Percentiles rank a stretch among this genome's conserved stretches.
These are phyloP conservation scores for Tricholoma sp. DNA, from an alignment of 768 basidiomycete genomes.

Conservation along the genomic window DNA sequence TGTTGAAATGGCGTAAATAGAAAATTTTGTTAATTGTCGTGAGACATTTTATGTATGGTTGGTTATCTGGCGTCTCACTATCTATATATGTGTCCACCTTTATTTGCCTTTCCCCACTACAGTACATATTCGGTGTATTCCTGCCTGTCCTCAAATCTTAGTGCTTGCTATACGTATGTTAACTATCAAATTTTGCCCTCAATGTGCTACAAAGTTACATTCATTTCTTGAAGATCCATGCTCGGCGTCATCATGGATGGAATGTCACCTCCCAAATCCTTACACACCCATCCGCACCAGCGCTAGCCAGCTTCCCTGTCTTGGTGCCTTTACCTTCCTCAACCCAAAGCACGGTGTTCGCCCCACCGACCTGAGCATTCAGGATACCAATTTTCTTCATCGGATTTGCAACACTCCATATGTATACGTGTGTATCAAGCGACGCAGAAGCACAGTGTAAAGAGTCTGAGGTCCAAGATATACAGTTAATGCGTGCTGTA, in stretches of 20 bases:
- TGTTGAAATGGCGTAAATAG: slow-evolving; percentile 46
- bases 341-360: slow-evolving; percentile 78
- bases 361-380: slow-evolving; percentile 84
- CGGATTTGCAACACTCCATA: slow-evolving; percentile 75
- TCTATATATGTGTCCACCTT: not conserved
- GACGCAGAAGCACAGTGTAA: slow-evolving; percentile 82
- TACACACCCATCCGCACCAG: slow-evolving; percentile 81
- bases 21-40: no score
- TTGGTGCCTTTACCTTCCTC: slow-evolving; percentile 23
- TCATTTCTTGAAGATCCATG: no score
- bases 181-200: no score
- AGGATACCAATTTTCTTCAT: slow-evolving; percentile 75
- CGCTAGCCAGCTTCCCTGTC: slow-evolving; percentile 52
- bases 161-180: no score
- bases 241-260: slow-evolving; percentile 17
- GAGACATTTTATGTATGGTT: no score
- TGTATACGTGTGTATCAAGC: slow-evolving; percentile 88
- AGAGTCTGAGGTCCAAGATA: slow-evolving; percentile 72
- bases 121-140: not conserved
- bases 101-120: not conserved
- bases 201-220: no score
- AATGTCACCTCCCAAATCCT: slow-evolving; percentile 67
- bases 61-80: not conserved
- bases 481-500: slow-evolving; percentile 71
- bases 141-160: no score